These are phyloP conservation scores for Petrea volubilis DNA, from an alignment of 257 asterid species.

Conservation along the genomic window DNA sequence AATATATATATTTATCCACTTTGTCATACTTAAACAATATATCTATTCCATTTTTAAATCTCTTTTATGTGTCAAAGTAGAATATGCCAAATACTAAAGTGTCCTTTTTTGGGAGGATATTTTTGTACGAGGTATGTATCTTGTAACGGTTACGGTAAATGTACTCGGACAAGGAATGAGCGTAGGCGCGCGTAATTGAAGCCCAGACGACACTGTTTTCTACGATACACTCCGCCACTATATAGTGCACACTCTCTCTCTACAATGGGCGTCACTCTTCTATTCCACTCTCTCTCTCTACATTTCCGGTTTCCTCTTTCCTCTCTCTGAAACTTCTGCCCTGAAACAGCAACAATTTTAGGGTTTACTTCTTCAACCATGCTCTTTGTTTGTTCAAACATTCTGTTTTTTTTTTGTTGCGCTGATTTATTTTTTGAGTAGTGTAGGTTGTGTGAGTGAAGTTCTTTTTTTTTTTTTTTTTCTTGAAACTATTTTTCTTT, in stretches of 20 bases:
- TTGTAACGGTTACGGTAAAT: not conserved
- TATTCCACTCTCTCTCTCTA: not conserved
- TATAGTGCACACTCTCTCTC: not conserved
- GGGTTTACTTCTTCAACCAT: not conserved
- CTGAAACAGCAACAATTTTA: not conserved
- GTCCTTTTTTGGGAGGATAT: not conserved
- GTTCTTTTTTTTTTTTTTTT: not conserved
- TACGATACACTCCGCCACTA: not conserved
- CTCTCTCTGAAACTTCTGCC: not conserved
- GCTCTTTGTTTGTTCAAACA: not conserved
- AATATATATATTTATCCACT: too few species aligned
- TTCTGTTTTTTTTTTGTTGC: not conserved
- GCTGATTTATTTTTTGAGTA: slow-evolving; percentile 16
- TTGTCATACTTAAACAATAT: too few species aligned
- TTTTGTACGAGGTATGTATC: too few species aligned
- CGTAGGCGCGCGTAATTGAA: not conserved
- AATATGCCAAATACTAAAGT: not conserved
- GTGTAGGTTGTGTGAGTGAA: not conserved
- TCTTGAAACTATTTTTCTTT: not conserved
- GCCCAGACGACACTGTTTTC: not conserved
- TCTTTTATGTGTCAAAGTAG: too few species aligned
- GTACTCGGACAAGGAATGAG: not conserved
- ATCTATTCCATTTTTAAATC: too few species aligned
- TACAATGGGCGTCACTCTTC: not conserved
- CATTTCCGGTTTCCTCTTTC: not conserved